These are phyloP conservation scores for Cladosporium sp. DNA, from an alignment of 2,329 filamentous ascomycete species.

Conservation along the genomic window DNA sequence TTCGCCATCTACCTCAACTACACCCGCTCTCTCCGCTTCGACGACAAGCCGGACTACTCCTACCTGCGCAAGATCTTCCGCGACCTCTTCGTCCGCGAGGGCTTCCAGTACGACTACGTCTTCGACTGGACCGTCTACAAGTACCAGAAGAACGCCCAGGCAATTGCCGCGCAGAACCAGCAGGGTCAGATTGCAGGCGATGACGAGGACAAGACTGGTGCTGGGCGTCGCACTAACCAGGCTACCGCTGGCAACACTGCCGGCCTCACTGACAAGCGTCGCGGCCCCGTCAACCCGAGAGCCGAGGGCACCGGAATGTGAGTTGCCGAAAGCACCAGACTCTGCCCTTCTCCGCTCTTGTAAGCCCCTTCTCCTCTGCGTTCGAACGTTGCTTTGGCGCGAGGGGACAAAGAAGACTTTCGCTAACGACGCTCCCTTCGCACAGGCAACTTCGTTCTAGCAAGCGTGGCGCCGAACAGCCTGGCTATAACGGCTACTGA, in stretches of 20 bases:
- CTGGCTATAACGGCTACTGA: slow-evolving; percentile 47
- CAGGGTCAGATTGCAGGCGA: slow-evolving; percentile 53
- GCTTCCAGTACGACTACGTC: slow-evolving; percentile 99
- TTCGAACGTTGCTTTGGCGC: slow-evolving; percentile 70
- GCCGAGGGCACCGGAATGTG: slow-evolving; percentile 95
- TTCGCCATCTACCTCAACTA: slow-evolving; percentile 99
- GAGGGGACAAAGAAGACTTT: slow-evolving; percentile 53
- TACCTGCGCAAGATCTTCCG: slow-evolving; percentile 99
- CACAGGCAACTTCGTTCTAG: slow-evolving; percentile 50
- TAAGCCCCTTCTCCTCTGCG: slow-evolving; percentile 85
- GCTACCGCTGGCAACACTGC: slow-evolving; percentile 59
- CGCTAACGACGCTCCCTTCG: slow-evolving; percentile 39
- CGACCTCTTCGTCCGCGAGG: slow-evolving; percentile 96
- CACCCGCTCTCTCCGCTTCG: slow-evolving; percentile 95
- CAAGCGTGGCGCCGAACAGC: slow-evolving; percentile 48
- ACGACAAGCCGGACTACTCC: slow-evolving; percentile 99
- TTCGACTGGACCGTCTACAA: slow-evolving; percentile 99
- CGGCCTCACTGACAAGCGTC: slow-evolving; percentile 63
- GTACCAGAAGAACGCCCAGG: slow-evolving; percentile 98
- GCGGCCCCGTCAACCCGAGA: slow-evolving; percentile 69
- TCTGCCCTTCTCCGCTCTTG: slow-evolving; percentile 46
- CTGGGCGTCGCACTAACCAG: slow-evolving; percentile 57
- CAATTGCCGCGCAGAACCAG: slow-evolving; percentile 78
- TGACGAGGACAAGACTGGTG: slow-evolving; percentile 73
- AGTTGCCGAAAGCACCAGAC: slow-evolving; percentile 60